Evolutionary conservation across 2,329 filamentous ascomycete species (phyloP).

Genomic region (Fusarium austroafricanum): DNA sequence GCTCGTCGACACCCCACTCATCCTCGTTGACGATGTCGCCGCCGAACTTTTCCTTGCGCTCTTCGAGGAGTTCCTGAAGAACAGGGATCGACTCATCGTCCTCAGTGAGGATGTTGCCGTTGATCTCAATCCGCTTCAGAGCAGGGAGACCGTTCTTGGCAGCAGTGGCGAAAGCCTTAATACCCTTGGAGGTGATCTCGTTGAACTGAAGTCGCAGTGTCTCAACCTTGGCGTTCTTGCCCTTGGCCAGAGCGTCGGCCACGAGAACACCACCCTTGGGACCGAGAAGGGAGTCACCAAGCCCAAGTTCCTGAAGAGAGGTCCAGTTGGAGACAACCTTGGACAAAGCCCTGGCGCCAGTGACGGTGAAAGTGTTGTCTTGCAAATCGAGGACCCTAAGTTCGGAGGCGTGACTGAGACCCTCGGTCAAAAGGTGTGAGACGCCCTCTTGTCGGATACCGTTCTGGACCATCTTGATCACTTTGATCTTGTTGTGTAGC

Average conservation of each 20-base stretch:
- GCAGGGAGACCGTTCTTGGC: conserved; percentile 76
- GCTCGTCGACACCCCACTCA: conserved; percentile 85
- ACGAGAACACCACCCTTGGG: conserved; percentile 81
- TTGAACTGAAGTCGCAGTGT: conserved; percentile 90
- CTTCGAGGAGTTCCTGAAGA: conserved; percentile 77
- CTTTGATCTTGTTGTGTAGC: conserved; percentile 83
- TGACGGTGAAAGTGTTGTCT: conserved; percentile 94
- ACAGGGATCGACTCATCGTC: conserved; percentile 79
- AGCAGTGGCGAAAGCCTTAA: conserved; percentile 78
- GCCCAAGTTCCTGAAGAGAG: conserved; percentile 81
- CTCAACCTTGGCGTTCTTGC: conserved; percentile 83
- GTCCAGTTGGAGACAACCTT: conserved; percentile 80
- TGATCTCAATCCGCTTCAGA: conserved; percentile 88
- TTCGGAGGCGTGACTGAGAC: conserved; percentile 75
- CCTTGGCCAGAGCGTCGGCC: conserved; percentile 76
- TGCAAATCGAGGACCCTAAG: conserved; percentile 89
- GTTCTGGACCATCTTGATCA: conserved; percentile 98
- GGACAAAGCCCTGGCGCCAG: conserved; percentile 82
- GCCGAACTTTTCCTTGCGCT: conserved; percentile 79
- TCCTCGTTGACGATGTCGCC: conserved; percentile 78
- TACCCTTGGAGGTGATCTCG: conserved; percentile 83
- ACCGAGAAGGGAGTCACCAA: conserved; percentile 88
- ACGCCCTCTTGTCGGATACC: conserved; percentile 96
- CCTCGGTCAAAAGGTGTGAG: conserved; percentile 80
- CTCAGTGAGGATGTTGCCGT: conserved; percentile 94